Evolutionary conservation across 306 rosid genomes (phyloP), one percentile per base, ranked within the genome.

Genomic region (Geum urbanum): DNA sequence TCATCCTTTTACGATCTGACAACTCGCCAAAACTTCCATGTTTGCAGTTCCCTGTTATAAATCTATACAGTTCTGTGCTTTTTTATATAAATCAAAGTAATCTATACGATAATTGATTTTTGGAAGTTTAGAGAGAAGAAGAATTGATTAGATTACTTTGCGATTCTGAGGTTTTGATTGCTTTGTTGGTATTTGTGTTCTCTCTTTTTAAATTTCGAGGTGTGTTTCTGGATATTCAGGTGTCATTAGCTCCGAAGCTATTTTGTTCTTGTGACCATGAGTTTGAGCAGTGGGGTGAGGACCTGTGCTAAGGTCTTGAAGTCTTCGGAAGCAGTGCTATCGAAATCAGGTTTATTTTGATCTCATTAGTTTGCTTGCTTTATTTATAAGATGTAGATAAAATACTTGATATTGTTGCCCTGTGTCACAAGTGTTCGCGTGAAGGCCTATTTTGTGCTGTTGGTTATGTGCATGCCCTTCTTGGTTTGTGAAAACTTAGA

Each of bases 251-350:
- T 32, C 37, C 45, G 27, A 62, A 43, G 43, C 45, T 66, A 19
- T 57, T 58, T 41, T 20, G 50, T 66, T 49, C 16, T 40, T 18
- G 56, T 37, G 15, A 53, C 24, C 27, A 66, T 72, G 77, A 49
- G 70, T 46, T 24, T 40, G 65, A 66, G 62, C 66, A 67, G 39
- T 50, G 77, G 70, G 56, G 41, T 72, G 77, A 61, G 69, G 73
- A 50, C 81, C 44, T 77, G 81, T 65, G 49, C 74, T 53, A 72
- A 59, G 77, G 46, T 72, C 32, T 67, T 77, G 70, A 66, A 62
- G 77, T 68, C 74, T 49, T 66, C 77, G 5, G 70, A 51, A 43
- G 77, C 74, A 13, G 8, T 43, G 16, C 19, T 58, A 37, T 59
- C 48, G n/a, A 77, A 72, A 77, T 66, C 81, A 77, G 77, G 81